phyloP scores from a whole-genome alignment of 768 basidiomycete genomes.

The Phanerodontia chrysosporium region DNA sequence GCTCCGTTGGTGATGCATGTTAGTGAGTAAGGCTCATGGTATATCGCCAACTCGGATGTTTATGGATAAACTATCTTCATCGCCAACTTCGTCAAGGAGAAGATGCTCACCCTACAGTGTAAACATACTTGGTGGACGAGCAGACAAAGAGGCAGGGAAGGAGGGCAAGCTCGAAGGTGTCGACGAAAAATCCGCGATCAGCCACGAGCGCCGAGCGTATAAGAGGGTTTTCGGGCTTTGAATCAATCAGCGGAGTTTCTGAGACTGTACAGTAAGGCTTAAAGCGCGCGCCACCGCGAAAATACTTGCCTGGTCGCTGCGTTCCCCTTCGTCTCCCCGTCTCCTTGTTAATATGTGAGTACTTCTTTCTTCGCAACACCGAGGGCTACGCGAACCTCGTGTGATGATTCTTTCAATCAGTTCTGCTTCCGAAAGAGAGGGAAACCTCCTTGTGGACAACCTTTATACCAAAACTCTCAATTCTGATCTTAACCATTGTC shows the following conservation, averaged over 20 bases:
- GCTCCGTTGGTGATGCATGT: conserved; percentile 69
- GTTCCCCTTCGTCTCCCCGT: conserved; percentile 7
- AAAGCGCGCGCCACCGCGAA: neutral
- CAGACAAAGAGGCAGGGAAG: neutral
- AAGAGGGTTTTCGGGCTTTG: neutral
- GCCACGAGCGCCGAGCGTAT: neutral
- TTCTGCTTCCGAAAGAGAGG: conserved; percentile 83
- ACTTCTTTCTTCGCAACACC: neutral
- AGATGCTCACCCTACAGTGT: conserved; percentile 30
- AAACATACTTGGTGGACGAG: neutral
- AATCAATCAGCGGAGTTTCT: conserved; percentile 29
- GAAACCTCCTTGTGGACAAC: conserved; percentile 74
- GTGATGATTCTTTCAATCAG: conserved; percentile 50
- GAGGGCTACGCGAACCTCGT: too few species aligned
- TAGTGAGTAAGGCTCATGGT: conserved; percentile 66
- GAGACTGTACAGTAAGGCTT: conserved; percentile 39
- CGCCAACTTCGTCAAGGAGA: conserved; percentile 17
- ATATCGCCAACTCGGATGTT: conserved; percentile 62
- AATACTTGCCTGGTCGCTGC: neutral
- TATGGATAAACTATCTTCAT: conserved; percentile 68
- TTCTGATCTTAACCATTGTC: conserved; percentile 38
- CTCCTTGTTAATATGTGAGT: neutral
- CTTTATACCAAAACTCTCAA: conserved; percentile 50
- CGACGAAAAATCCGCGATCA: neutral
- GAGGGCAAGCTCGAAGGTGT: neutral